Conservation (phyloP, 2,329 filamentous ascomycete genomes). For the Diaporthe velutina region DNA sequence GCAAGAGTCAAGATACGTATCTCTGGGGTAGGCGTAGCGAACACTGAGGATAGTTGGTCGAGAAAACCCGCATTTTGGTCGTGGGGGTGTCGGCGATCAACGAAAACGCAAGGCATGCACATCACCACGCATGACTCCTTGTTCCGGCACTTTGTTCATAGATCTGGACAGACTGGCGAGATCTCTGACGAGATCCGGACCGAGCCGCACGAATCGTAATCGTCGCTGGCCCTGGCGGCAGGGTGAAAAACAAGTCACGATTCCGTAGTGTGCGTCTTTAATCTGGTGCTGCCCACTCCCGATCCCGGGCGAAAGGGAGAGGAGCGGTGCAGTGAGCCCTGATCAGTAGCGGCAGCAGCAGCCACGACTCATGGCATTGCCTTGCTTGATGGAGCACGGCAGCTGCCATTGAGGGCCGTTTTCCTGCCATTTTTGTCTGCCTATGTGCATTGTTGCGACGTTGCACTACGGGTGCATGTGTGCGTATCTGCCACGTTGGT, state of each 20-base stretch:
- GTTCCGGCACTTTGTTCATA: not conserved
- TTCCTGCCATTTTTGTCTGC: not conserved
- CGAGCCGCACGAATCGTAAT: not conserved
- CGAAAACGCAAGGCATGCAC: slow-evolving; percentile 4
- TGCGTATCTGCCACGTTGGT: slow-evolving; percentile 1
- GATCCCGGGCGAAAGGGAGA: no score
- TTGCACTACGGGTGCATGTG: not conserved
- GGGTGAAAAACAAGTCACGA: not conserved
- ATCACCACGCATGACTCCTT: not conserved
- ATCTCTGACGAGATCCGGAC: slow-evolving; percentile 18
- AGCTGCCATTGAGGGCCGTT: slow-evolving; percentile 18
- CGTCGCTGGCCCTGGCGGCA: no score
- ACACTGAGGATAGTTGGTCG: no score
- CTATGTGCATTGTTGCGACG: not conserved
- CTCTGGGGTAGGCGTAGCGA: not conserved
- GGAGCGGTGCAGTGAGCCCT: not conserved
- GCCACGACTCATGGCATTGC: slow-evolving; percentile 22
- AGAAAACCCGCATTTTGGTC: not conserved
- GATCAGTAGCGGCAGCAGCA: slow-evolving; percentile 2
- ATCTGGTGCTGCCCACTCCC: not conserved
- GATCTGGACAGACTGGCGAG: slow-evolving; percentile 4
- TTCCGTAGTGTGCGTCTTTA: slow-evolving; percentile 14
- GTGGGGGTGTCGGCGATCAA: slow-evolving; percentile 1
- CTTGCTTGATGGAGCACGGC: slow-evolving; percentile 4
- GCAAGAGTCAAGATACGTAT: not conserved